Conservation (phyloP, 2,329 filamentous ascomycete genomes). For the Colletotrichum eremochloae region DNA sequence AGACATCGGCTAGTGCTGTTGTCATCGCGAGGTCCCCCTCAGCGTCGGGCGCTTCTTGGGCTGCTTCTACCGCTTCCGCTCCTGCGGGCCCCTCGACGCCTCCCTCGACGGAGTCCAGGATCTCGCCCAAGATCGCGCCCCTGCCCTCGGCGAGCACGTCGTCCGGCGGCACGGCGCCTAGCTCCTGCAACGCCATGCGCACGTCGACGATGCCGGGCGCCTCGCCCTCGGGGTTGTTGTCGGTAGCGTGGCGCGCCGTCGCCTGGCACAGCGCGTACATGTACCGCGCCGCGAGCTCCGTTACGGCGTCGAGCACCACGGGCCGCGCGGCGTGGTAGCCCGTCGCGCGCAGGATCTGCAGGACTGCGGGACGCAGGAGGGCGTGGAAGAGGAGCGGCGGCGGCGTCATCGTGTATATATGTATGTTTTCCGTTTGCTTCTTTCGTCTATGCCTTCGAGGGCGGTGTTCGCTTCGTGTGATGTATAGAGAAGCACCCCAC, state of each 20-base stretch:
- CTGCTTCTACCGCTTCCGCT: not conserved
- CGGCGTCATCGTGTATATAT: conserved; percentile 55
- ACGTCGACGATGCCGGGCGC: conserved; percentile 79
- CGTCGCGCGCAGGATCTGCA: conserved; percentile 91
- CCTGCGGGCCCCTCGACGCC: conserved; percentile 68
- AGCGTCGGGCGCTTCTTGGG: conserved; percentile 3
- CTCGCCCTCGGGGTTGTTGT: conserved; percentile 74
- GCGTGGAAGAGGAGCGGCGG: conserved; percentile 73
- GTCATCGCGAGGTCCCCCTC: conserved; percentile 17
- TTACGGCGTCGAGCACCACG: conserved; percentile 87
- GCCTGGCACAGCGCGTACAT: conserved; percentile 79
- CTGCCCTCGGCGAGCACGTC: conserved; percentile 70
- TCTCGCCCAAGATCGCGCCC: conserved; percentile 67
- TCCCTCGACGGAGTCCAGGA: conserved; percentile 78
- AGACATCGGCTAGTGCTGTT: conserved; percentile 20
- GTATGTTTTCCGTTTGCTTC: not conserved
- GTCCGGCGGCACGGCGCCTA: conserved; percentile 79
- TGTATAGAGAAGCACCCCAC: too few species aligned
- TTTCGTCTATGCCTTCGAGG: not conserved
- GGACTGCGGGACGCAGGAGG: conserved; percentile 85
- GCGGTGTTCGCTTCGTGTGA: not conserved
- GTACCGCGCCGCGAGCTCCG: conserved; percentile 87
- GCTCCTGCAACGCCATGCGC: conserved; percentile 86
- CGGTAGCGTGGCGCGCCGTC: conserved; percentile 78
- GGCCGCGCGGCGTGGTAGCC: conserved; percentile 89